phyloP scores from a whole-genome alignment of 192 early-diverging fungal genomes.

The Backusella mclennaniae region DNA sequence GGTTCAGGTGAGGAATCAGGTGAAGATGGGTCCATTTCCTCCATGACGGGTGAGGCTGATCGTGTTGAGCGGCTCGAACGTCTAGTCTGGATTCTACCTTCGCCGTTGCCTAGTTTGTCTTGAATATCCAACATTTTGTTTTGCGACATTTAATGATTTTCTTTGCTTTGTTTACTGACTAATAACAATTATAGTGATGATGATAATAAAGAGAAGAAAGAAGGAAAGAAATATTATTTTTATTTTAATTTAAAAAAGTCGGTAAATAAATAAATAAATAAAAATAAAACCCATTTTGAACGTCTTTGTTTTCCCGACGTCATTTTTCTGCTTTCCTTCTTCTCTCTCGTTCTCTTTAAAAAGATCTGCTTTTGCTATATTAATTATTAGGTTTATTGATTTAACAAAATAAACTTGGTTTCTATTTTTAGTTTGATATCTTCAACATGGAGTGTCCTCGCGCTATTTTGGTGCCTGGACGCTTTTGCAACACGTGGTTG shows the following conservation, averaged over 20 bases:
- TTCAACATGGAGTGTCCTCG: not conserved
- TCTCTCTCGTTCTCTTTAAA: too few species aligned
- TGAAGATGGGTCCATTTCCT: not conserved
- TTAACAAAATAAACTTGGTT: not conserved
- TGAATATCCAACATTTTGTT: not conserved
- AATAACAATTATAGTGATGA: not conserved
- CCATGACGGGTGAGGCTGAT: conserved; percentile 19
- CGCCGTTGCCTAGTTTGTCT: not conserved
- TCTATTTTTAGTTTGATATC: not conserved
- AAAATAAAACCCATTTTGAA: not conserved
- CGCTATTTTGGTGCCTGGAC: not conserved
- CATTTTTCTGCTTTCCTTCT: not conserved
- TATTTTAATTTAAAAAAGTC: not conserved
- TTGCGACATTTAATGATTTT: not conserved
- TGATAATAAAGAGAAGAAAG: not conserved
- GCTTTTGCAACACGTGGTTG: not conserved
- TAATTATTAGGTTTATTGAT: not conserved
- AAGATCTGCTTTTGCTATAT: too few species aligned
- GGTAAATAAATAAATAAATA: not conserved
- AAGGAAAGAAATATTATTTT: not conserved
- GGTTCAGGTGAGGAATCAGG: conserved; percentile 15
- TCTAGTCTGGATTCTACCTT: conserved; percentile 6
- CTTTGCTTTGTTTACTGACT: not conserved
- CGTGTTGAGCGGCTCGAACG: conserved; percentile 15
- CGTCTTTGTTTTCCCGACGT: not conserved